These are phyloP conservation scores for Monosporascus sp. DNA, from an alignment of 2,329 filamentous ascomycete genomes.

Conservation along the genomic window DNA sequence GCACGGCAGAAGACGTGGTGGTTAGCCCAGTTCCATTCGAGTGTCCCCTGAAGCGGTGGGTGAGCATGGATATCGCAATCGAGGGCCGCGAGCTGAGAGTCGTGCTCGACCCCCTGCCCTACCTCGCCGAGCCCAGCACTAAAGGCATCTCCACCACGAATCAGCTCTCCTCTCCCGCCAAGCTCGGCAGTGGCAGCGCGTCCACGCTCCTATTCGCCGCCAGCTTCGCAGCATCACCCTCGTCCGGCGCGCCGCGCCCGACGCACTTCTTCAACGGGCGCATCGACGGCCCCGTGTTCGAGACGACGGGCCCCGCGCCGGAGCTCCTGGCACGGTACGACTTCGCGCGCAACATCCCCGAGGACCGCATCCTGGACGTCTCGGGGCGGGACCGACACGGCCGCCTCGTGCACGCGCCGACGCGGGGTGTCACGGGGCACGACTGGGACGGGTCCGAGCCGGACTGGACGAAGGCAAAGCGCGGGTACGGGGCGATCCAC, in stretches of 20 bases:
- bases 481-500: constrained; percentile 31
- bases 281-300: constrained; percentile 8
- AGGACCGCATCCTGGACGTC: constrained; percentile 14
- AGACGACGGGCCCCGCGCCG: not conserved
- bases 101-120: not conserved
- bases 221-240: not conserved
- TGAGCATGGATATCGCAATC: not conserved
- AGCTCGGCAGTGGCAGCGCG: not conserved
- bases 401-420: constrained; percentile 24
- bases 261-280: constrained; percentile 15
- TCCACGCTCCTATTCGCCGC: constrained; percentile 1
- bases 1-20: not conserved
- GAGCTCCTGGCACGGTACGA: constrained; percentile 1
- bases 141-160: not conserved
- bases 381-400: constrained; percentile 21
- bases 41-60: not conserved
- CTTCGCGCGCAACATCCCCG: constrained; percentile 1
- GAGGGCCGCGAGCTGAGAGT: not conserved
- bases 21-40: not conserved
- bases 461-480: constrained; percentile 27
- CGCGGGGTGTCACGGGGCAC: constrained; percentile 25
- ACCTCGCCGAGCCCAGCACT: not conserved
- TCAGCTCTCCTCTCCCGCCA: not conserved
- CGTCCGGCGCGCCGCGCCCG: not conserved
- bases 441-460: constrained; percentile 27